Conservation (phyloP, 257 asterid genomes). For the Rhazya stricta region DNA sequence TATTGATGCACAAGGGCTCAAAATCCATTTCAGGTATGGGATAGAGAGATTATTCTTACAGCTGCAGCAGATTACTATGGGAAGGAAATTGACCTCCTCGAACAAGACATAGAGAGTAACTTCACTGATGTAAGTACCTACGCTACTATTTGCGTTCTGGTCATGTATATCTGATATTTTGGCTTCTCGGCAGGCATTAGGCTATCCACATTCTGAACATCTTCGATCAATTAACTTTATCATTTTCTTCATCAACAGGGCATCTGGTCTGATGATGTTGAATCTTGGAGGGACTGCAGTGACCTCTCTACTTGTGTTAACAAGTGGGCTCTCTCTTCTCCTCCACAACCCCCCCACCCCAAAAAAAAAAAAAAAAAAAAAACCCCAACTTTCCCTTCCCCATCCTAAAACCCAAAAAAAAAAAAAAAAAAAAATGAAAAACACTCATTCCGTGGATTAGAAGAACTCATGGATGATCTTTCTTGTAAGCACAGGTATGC, state of each 20-base stretch:
- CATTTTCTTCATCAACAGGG: constrained; percentile 39
- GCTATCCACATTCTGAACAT: neutral
- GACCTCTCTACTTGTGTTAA: constrained; percentile 52
- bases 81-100: constrained; percentile 69
- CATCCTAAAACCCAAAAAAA: neutral
- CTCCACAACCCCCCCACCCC: neutral
- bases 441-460: neutral
- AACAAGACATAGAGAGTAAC: constrained; percentile 53
- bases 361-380: neutral
- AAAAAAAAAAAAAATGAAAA: neutral
- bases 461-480: neutral
- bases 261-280: constrained; percentile 67
- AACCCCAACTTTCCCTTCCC: constrained; percentile 1
- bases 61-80: constrained; percentile 78
- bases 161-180: neutral
- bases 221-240: no score
- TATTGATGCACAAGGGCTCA: neutral
- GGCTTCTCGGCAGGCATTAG: neutral
- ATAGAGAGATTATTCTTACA: constrained; percentile 83
- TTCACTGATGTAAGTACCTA: constrained; percentile 56
- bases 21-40: constrained; percentile 61
- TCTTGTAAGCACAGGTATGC: constrained; percentile 50
- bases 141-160: neutral
- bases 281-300: constrained; percentile 67
- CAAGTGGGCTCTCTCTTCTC: constrained; percentile 41